Percentiles rank a stretch among this genome's conserved stretches.
These are phyloP conservation scores for Arxiozyma heterogenica DNA, from an alignment of 1,139 yeast species.

Conservation along the genomic window DNA sequence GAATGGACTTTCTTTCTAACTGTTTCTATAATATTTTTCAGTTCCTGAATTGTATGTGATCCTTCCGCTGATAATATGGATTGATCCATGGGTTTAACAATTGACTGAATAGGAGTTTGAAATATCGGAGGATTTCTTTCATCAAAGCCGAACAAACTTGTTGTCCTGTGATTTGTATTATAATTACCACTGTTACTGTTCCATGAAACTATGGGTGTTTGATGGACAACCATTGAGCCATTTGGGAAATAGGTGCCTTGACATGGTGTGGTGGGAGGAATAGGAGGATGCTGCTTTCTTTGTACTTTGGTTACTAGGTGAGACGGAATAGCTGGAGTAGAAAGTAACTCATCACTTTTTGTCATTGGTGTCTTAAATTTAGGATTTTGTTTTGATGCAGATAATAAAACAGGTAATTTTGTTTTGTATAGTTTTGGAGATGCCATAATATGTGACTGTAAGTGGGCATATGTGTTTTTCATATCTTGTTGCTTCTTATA, in stretches of 20 bases:
- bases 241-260: constrained; percentile 19
- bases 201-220: constrained; percentile 3
- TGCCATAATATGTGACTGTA: constrained; percentile 25
- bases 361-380: constrained; percentile 27
- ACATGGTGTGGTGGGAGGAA: constrained; percentile 22
- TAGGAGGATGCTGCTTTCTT: constrained; percentile 6
- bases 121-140: constrained; percentile 10
- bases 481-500: constrained; percentile 13
- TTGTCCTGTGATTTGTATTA: constrained; percentile 1
- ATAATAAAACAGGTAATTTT: constrained; percentile 27
- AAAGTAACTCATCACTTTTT: constrained; percentile 7
- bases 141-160: neutral
- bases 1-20: constrained; percentile 20
- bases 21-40: constrained; percentile 24
- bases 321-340: constrained; percentile 22
- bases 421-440: constrained; percentile 24
- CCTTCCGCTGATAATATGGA: constrained; percentile 4
- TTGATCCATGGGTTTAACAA: constrained; percentile 2
- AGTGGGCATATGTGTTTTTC: constrained; percentile 25
- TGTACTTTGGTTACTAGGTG: constrained; percentile 21
- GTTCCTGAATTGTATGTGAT: constrained; percentile 17
- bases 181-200: neutral
- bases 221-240: constrained; percentile 6
- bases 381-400: constrained; percentile 17
- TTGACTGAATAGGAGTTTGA: constrained; percentile 17